These are phyloP conservation scores for Scleroderma citrinum DNA, from an alignment of 768 basidiomycete genomes.

Conservation along the genomic window DNA sequence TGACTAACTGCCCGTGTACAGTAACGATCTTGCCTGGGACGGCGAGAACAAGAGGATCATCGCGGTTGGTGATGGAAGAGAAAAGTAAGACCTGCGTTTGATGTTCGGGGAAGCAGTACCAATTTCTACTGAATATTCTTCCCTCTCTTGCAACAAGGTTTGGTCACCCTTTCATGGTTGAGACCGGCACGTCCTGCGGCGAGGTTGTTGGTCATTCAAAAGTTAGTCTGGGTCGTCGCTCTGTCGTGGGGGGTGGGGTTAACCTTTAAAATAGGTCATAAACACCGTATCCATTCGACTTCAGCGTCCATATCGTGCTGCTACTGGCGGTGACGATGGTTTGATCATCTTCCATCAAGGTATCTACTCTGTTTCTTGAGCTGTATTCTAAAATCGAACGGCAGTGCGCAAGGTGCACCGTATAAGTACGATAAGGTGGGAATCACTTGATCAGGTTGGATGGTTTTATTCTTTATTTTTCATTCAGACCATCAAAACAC, in stretches of 20 bases:
- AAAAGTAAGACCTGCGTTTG: slow-evolving; percentile 47
- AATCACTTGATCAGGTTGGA: not conserved
- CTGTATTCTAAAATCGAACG: not conserved
- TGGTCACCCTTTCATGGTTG: slow-evolving; percentile 79
- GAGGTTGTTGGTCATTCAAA: slow-evolving; percentile 90
- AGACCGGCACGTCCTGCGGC: slow-evolving; percentile 78
- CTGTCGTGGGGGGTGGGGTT: not conserved
- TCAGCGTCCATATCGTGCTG: slow-evolving; percentile 87
- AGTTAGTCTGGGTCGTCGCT: slow-evolving; percentile 32
- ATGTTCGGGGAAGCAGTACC: too few relatives aligned
- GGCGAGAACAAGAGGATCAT: slow-evolving; percentile 95
- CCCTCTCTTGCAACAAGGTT: slow-evolving; percentile 41
- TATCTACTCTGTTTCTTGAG: slow-evolving; percentile 7
- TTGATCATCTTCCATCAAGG: slow-evolving; percentile 80
- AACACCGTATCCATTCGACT: slow-evolving; percentile 86
- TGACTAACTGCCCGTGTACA: slow-evolving; percentile 20
- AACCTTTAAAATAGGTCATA: slow-evolving; percentile 45
- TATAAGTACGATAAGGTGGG: slow-evolving; percentile 83
- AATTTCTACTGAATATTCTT: not conserved
- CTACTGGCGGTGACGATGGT: slow-evolving; percentile 82
- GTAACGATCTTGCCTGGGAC: slow-evolving; percentile 95
- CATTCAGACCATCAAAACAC: slow-evolving; percentile 70
- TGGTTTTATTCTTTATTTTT: not conserved
- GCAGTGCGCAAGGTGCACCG: slow-evolving; percentile 51
- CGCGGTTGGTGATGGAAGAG: slow-evolving; percentile 87